Evolutionary conservation across 2,329 filamentous ascomycete species (phyloP), one percentile per base, ranked within the genome.

Genomic region (Ambrosiella cleistominuta): DNA sequence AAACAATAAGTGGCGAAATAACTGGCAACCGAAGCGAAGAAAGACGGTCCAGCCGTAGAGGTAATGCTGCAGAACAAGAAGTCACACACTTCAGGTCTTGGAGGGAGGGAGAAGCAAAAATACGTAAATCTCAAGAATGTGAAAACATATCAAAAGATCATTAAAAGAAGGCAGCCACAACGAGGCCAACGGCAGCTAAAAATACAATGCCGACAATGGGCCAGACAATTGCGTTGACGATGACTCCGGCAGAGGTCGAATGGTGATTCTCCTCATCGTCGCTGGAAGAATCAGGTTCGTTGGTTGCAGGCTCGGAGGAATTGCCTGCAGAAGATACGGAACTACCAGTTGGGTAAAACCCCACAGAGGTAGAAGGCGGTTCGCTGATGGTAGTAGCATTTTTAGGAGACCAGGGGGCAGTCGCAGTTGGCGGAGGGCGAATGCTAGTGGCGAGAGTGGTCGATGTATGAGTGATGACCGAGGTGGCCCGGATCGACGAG

Each of bases 171-270:
- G 19, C 47, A 3, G 19, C 54, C 13, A 60, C 44, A 11, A 60
- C 8, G 7, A 60, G 49, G 17, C 54, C 54, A 7, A 52, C 57
- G 39, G 40, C 40, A 35, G 40, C 54, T 9, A 60, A 1, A 17
- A 51, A 39, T 13, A 50, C 58, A 19, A 35, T 27, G 13, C 54
- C 54, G 13, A 60, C 54, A n/a, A 60, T 56, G 13, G 54, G 58
- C 58, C 54, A 57, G 19, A 60, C 58, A 54, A 60, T 60, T 3
- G 58, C 58, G n/a, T 60, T 60, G 12, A 57, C 36, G 19, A 55
- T 15, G 13, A 51, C 27, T 27, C 47, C 47, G 27, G 19, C 15
- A 50, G 55, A 51, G 27, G 11, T 11, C 12, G 8, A 12, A 7
- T 55, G 47, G 17, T 51, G 47, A 12, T 51, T 19, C 2, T 51